Base-by-base conservation (phyloP, 2,329 filamentous ascomycete genomes). In the Magnaporthiopsis poae region DNA sequence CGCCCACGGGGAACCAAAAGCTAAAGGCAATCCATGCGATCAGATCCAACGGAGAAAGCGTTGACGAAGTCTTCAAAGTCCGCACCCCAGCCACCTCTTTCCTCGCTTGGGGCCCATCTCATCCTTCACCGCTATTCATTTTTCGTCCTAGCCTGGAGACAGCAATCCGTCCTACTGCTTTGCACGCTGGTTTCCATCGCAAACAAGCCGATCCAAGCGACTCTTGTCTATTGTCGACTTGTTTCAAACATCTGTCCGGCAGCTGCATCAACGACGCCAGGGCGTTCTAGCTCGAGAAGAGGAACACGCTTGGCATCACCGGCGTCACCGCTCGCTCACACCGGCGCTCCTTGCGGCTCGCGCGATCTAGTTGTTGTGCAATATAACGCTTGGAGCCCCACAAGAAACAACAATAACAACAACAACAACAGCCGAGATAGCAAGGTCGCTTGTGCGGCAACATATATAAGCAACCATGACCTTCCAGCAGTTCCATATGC, bases 401-500 rank as follows among this genome's bases (percentile, higher is more conserved):
- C 46, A 56, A 25, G 46, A 25, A 56, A 52, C 18, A 7, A n/a
- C 46, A n/a, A 5, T 18, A 25, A 11, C 18, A n/a, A 5, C 46
- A 25, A 11, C 18, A 56, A 2, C 46, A 56, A 25, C 46, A 21
- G 9, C 8, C 46, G 39, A 52, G 39, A 15, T 18, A 52, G 39
- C 39, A 56, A 56, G 21, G 46, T 36, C 12, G 39, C 35, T 64
- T 15, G 2, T 18, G 3, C 15, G 52, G 13, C 35, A 64, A 64
- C 21, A 64, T 18, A 64, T 18, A 46, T 21, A 64, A 31, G 31
- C 29, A 52, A 29, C 13, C 36, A 64, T 76, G 75, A 69, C 74
- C n/a, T 74, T 73, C 56, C 64, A 72, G 59, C 74, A 74, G 46
- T 75, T 74, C 65, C 73, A 74, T 61, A 67, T 75, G 67, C 73